phyloP scores from a whole-genome alignment of 805 yeast species.

The Candida fluviatilis region DNA sequence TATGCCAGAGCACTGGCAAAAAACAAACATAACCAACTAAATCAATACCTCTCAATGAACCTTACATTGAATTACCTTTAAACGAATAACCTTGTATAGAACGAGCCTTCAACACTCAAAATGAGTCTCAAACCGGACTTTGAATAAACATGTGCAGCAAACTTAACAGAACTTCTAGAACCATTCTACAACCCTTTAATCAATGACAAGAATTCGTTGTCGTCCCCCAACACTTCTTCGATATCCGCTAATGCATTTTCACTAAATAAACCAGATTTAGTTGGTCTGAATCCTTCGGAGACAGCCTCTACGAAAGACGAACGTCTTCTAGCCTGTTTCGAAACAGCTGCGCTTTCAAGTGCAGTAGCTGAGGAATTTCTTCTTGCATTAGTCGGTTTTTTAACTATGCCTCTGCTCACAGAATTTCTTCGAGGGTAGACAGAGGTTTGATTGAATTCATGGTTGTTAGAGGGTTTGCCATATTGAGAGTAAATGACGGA shows the following conservation, averaged over 20 bases:
- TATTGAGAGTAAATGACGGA: constrained; percentile 12
- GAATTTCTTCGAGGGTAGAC: constrained; percentile 9
- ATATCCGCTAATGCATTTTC: constrained; percentile 72
- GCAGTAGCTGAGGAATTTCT: constrained; percentile 1
- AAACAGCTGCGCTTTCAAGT: constrained; percentile 2
- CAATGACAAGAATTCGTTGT: constrained; percentile 41
- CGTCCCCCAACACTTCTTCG: constrained; percentile 62
- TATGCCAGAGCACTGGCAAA: no score
- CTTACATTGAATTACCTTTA: no score
- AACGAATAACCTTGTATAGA: no score
- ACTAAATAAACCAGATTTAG: constrained; percentile 72
- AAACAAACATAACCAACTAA: no score
- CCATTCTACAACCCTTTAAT: constrained; percentile 27
- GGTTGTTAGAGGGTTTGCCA: constrained; percentile 22
- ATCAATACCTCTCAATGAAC: no score
- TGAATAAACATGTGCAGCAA: no score
- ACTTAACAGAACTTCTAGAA: background rate
- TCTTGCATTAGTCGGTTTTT: constrained; percentile 3
- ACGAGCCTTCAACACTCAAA: no score
- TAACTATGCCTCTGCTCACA: constrained; percentile 5
- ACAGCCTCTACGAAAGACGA: constrained; percentile 73
- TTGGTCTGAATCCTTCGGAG: constrained; percentile 68
- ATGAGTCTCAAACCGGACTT: no score
- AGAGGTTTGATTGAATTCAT: constrained; percentile 18
- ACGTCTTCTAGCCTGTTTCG: constrained; percentile 47